Conservation (phyloP, 192 early-diverging fungal species). For the Backusella tuberculispora region DNA sequence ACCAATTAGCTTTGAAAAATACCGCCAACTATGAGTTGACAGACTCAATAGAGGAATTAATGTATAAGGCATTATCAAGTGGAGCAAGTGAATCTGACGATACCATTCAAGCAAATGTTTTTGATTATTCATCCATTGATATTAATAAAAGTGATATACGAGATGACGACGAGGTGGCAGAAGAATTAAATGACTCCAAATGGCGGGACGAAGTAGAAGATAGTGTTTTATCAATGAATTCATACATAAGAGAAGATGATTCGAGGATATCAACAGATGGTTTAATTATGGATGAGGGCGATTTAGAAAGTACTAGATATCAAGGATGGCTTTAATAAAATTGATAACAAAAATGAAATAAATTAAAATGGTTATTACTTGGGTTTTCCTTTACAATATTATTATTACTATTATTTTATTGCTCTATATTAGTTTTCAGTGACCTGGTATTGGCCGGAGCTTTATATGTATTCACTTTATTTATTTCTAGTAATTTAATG, state of each 20-base stretch:
- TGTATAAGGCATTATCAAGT: neutral
- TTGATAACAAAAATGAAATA: neutral
- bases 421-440: no score
- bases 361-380: neutral
- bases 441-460: no score
- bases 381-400: neutral
- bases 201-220: neutral
- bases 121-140: neutral
- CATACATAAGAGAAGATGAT: neutral
- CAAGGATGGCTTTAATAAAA: neutral
- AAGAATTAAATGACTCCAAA: neutral
- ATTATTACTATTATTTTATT: no score
- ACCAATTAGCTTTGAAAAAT: slow-evolving; percentile 49
- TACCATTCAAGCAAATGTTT: neutral
- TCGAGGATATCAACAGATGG: neutral
- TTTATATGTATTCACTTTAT: no score
- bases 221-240: neutral
- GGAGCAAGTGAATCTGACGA: neutral
- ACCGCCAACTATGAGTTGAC: neutral
- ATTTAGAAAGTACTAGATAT: neutral
- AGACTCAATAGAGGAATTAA: neutral
- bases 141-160: neutral
- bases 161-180: neutral
- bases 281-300: neutral
- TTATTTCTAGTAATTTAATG: neutral